These are phyloP conservation scores for Raffaelea ambrosiae DNA, from an alignment of 2,329 filamentous ascomycete species.

Conservation along the genomic window DNA sequence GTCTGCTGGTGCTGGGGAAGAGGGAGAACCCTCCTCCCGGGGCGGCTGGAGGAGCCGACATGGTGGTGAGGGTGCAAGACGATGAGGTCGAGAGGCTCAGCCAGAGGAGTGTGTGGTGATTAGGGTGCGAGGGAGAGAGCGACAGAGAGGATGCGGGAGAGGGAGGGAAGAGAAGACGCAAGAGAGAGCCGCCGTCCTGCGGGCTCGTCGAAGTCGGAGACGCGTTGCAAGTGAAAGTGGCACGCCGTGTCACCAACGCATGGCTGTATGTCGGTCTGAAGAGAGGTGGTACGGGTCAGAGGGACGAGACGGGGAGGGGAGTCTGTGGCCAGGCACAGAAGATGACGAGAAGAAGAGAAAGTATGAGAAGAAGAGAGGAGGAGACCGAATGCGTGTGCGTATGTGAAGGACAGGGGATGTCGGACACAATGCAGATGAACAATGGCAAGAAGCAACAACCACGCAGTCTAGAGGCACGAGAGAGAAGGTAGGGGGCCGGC, in stretches of 20 bases:
- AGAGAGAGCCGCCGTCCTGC: not conserved
- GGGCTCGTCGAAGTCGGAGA: not conserved
- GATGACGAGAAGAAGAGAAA: not conserved
- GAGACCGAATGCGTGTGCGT: not conserved
- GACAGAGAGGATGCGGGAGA: not conserved
- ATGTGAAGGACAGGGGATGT: too few relatives aligned
- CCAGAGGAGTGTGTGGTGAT: not conserved
- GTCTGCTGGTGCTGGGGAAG: constrained; percentile 43
- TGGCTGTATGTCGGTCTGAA: not conserved
- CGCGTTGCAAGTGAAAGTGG: not conserved
- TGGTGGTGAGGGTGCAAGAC: constrained; percentile 12
- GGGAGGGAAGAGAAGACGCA: not conserved
- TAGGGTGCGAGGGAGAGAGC: not conserved
- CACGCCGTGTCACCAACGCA: not conserved
- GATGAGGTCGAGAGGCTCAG: not conserved
- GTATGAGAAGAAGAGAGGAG: not conserved
- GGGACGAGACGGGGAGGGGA: not conserved
- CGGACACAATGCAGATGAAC: too few relatives aligned
- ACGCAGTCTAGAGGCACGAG: not conserved
- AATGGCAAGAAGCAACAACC: too few relatives aligned
- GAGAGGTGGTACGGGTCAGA: not conserved
- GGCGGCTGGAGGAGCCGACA: constrained; percentile 29
- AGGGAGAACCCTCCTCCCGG: constrained; percentile 48
- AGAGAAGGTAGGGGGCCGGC: not conserved
- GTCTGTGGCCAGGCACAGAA: not conserved